These are phyloP conservation scores for Tylopilus intermedius DNA, from an alignment of 768 basidiomycete genomes.

Conservation along the genomic window DNA sequence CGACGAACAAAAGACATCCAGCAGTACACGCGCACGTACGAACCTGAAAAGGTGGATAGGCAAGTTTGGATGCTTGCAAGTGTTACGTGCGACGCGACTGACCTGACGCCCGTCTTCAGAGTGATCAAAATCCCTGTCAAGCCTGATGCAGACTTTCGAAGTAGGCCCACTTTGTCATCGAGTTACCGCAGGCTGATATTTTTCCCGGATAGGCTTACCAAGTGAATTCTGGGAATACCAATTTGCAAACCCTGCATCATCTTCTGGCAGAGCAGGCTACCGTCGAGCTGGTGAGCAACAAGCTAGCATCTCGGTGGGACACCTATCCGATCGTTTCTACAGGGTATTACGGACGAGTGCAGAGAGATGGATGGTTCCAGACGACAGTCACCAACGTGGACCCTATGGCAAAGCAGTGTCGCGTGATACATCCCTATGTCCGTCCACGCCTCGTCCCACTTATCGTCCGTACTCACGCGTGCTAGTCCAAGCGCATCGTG, in stretches of 20 bases:
- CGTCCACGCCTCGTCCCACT: conserved; percentile 13
- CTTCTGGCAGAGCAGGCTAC: conserved; percentile 49
- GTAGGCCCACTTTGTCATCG: conserved; percentile 32
- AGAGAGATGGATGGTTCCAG: conserved; percentile 51
- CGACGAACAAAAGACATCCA: conserved; percentile 51
- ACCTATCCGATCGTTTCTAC: conserved; percentile 12
- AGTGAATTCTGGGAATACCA: conserved; percentile 55
- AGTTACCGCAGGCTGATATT: neutral
- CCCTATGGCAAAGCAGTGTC: conserved; percentile 73
- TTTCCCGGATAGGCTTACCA: conserved; percentile 26
- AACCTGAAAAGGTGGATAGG: conserved; percentile 54
- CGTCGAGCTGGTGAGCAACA: conserved; percentile 37
- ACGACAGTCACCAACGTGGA: conserved; percentile 78
- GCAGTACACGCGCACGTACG: conserved; percentile 58
- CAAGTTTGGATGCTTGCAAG: conserved; percentile 23
- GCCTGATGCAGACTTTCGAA: conserved; percentile 59
- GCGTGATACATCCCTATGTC: conserved; percentile 64
- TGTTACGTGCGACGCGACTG: neutral
- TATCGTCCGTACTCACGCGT: neutral
- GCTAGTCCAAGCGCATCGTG: conserved; percentile 63
- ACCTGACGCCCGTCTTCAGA: conserved; percentile 30
- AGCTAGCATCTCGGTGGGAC: neutral
- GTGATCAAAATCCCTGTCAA: conserved; percentile 55
- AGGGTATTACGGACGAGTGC: conserved; percentile 59
- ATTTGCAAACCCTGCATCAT: conserved; percentile 53